Base-by-base conservation (phyloP, 2,329 filamentous ascomycete species). In the Colletotrichum acutatum region DNA sequence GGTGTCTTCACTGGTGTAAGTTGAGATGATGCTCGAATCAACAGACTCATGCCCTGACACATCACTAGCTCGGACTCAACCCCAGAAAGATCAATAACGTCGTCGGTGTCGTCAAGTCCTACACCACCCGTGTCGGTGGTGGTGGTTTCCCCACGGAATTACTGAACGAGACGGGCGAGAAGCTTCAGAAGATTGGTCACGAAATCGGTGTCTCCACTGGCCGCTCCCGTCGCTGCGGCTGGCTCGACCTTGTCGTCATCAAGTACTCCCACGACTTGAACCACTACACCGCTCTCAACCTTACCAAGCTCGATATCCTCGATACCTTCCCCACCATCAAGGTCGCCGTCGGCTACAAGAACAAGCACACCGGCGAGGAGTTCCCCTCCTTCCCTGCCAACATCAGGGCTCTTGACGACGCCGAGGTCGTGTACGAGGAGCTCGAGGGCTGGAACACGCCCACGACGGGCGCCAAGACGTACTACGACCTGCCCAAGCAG, bases 251-350 rank as follows among this genome's bases (percentile, higher is more conserved):
- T 5, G 91, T 93, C 42, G 88, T 93, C 7, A 82, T 93, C 75
- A 91, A 92, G 80, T 93, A 92, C 84, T 91, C 81, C 30, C 76
- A 77, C 73, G 83, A 86, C 59, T 86, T 93, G 80, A 94, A 94
- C 83, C 87, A 92, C 83, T 94, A 94, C 83, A 90, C 90, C 0
- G 82, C 85, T 57, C 79, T 91, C 65, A 90, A 91, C 77, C 79
- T 91, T 53, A 91, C 88, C 16, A 91, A 90, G 82, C 87, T 94
- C 26, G 92, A 94, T 77, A 87, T 95, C 49, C 86, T 95, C 19
- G 93, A 95, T 80, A 89, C 89, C 37, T 95, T 97, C 80, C 86
- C 89, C 11, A 91, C 90, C 78, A 89, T 97, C 83, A 93, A 95
- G 81, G 86, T 94, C 63, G 93, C 93, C 22, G 89, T 93, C 16